phyloP scores from a whole-genome alignment of 2,329 filamentous ascomycete species.

The Paracoccidioides lutzii region DNA sequence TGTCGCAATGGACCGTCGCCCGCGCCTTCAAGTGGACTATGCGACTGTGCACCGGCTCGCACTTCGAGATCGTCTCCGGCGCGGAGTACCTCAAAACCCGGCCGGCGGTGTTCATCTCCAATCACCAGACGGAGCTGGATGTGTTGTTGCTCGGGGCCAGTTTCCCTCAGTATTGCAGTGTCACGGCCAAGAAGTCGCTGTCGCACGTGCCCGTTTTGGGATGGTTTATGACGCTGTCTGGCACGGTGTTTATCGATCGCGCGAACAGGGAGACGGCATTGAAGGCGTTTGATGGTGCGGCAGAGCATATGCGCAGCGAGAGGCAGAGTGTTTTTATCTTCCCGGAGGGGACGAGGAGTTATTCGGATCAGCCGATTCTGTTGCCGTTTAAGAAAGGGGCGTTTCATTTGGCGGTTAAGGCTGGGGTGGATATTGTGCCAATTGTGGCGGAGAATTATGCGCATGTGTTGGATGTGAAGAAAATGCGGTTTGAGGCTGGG shows the following conservation, averaged over 20 bases:
- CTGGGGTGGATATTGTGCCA: slow-evolving; percentile 83
- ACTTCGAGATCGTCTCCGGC: slow-evolving; percentile 59
- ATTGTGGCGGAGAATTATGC: slow-evolving; percentile 71
- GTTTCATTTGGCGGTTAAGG: slow-evolving; percentile 90
- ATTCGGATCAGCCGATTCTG: slow-evolving; percentile 65
- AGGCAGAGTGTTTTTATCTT: slow-evolving; percentile 48
- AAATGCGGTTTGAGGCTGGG: slow-evolving; percentile 52
- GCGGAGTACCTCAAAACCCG: slow-evolving; percentile 51
- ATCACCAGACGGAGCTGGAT: slow-evolving; percentile 94
- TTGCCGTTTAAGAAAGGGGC: slow-evolving; percentile 98
- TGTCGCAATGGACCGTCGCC: slow-evolving; percentile 74
- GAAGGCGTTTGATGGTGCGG: slow-evolving; percentile 72
- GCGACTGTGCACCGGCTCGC: slow-evolving; percentile 60
- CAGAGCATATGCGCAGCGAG: slow-evolving; percentile 59
- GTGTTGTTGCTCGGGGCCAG: slow-evolving; percentile 79
- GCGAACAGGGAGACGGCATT: slow-evolving; percentile 70
- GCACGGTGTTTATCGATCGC: slow-evolving; percentile 91
- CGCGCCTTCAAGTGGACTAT: slow-evolving; percentile 71
- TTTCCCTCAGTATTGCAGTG: slow-evolving; percentile 82
- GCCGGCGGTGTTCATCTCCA: slow-evolving; percentile 82
- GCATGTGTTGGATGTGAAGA: slow-evolving; percentile 54
- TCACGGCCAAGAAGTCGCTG: slow-evolving; percentile 82
- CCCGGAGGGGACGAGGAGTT: slow-evolving; percentile 79
- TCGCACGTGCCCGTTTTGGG: slow-evolving; percentile 72
- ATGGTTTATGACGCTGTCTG: slow-evolving; percentile 84